Conservation (phyloP, 2,329 filamentous ascomycete species). For the Chrysosphaeria jannelii region DNA sequence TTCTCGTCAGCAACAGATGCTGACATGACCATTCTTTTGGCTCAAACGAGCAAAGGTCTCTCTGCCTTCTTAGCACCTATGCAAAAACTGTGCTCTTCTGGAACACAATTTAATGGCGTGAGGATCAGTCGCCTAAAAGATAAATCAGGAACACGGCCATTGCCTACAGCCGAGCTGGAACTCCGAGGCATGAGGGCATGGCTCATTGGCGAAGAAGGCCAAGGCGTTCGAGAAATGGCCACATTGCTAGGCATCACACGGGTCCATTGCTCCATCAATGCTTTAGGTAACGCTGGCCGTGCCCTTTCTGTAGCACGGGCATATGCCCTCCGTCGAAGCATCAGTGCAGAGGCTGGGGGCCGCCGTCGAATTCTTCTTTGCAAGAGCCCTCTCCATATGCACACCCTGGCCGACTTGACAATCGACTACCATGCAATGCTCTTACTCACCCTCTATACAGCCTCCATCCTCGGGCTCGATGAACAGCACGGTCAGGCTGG, state of each 20-base stretch:
- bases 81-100: constrained; percentile 11
- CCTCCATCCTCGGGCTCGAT: constrained; percentile 20
- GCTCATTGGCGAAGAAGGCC: constrained; percentile 33
- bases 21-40: constrained; percentile 31
- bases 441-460: constrained; percentile 21
- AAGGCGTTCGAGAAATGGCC: constrained; percentile 36
- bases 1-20: constrained; percentile 37
- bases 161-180: constrained; percentile 45
- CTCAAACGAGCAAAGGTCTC: constrained; percentile 23
- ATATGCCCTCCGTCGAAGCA: constrained; percentile 24
- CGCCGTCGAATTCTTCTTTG: constrained; percentile 17
- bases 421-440: constrained; percentile 24
- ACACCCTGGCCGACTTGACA: constrained; percentile 23
- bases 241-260: constrained; percentile 37
- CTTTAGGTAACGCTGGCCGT: constrained; percentile 21
- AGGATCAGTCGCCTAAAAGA: constrained; percentile 38
- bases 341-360: constrained; percentile 14
- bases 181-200: constrained; percentile 30
- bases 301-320: constrained; percentile 25
- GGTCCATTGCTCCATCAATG: constrained; percentile 22
- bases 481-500: constrained; percentile 9
- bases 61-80: constrained; percentile 36
- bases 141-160: constrained; percentile 37
- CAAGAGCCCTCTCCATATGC: constrained; percentile 24
- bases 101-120: constrained; percentile 29